phyloP scores from a whole-genome alignment of 2,329 filamentous ascomycete genomes.

The Colletotrichum liaoningense region DNA sequence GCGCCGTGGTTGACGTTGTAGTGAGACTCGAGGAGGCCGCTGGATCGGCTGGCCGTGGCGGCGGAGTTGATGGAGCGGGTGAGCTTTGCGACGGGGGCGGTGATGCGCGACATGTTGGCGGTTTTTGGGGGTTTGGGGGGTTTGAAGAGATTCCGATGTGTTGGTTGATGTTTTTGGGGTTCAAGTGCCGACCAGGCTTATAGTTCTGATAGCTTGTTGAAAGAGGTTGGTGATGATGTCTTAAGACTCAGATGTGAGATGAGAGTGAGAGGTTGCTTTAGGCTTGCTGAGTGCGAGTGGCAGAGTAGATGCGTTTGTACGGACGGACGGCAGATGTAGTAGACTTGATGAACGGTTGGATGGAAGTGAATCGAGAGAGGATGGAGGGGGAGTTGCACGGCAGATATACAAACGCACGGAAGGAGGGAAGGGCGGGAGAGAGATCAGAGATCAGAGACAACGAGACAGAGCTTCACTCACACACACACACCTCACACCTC shows the following conservation, averaged over 20 bases:
- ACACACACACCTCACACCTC: not conserved
- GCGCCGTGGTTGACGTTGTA: constrained; percentile 48
- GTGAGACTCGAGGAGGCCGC: constrained; percentile 45
- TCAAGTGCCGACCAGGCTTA: constrained; percentile 14
- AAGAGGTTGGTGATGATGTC: not conserved
- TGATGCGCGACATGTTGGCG: constrained; percentile 60
- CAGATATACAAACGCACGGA: constrained; percentile 33
- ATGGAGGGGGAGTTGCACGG: constrained; percentile 17
- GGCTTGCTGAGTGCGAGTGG: not conserved
- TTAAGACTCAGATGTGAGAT: not conserved
- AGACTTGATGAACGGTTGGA: not conserved
- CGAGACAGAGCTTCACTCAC: constrained; percentile 27
- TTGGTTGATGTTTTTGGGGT: not conserved
- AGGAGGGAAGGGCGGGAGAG: constrained; percentile 6
- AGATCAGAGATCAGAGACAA: constrained; percentile 18
- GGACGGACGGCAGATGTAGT: not conserved
- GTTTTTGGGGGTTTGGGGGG: not conserved
- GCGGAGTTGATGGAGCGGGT: constrained; percentile 58
- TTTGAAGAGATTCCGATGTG: constrained; percentile 13
- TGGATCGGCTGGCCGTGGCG: constrained; percentile 46
- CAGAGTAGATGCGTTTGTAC: not conserved
- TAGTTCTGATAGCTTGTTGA: not conserved
- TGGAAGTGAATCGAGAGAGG: not conserved
- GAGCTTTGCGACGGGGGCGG: constrained; percentile 61
- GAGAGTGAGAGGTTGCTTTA: not conserved